Conservation (phyloP, 768 basidiomycete species). For the Mrakia hoshinonis region DNA sequence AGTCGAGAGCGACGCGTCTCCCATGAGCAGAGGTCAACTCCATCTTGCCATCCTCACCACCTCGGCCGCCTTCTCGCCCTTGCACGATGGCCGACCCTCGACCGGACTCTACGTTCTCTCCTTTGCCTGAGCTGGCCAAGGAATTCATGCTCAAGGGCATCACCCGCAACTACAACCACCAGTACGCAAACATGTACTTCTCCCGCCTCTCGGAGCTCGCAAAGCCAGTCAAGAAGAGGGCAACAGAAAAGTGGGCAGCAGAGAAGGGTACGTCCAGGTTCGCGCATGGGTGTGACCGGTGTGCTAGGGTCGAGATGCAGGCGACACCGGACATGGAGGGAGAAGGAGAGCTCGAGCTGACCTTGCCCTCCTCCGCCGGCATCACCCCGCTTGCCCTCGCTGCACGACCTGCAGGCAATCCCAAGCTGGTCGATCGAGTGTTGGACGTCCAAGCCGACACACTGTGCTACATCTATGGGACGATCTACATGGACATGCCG, state of each 20-base stretch:
- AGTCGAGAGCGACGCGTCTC: too few species aligned
- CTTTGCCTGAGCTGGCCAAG: constrained; percentile 12
- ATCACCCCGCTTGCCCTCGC: neutral
- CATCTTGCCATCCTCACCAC: neutral
- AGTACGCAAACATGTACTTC: constrained; percentile 68
- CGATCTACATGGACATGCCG: constrained; percentile 98
- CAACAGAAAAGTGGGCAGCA: constrained; percentile 49
- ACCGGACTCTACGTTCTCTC: constrained; percentile 12
- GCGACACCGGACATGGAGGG: neutral
- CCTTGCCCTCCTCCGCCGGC: neutral
- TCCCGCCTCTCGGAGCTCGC: constrained; percentile 51
- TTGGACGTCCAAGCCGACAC: constrained; percentile 77
- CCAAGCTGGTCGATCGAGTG: constrained; percentile 64
- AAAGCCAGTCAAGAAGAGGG: constrained; percentile 47
- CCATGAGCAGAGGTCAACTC: too few species aligned
- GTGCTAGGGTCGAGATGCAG: neutral
- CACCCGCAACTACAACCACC: constrained; percentile 20
- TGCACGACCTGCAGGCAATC: constrained; percentile 48
- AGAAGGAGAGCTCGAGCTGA: neutral
- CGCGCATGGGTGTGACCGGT: neutral
- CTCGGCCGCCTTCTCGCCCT: neutral
- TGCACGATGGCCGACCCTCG: neutral
- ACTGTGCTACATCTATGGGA: constrained; percentile 85
- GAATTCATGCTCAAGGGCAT: constrained; percentile 13
- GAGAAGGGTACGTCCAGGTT: constrained; percentile 38